Evolutionary conservation across 148 eudicot species (phyloP).

Genomic region (Heliamphora exappendiculata): DNA sequence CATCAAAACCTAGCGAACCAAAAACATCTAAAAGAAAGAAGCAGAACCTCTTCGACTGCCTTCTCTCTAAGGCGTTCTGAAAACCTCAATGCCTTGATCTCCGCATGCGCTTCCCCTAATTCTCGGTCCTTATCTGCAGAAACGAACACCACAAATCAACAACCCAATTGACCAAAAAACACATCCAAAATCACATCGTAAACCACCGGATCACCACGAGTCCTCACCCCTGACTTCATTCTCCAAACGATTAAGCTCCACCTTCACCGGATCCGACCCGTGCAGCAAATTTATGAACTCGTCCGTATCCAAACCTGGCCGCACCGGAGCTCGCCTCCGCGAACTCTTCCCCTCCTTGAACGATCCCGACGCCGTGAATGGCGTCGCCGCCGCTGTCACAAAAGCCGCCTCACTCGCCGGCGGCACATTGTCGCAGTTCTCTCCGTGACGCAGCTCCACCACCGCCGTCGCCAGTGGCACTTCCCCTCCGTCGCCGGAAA

Average conservation of each 20-base stretch:
- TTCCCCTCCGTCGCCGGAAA: slow-evolving; percentile 27
- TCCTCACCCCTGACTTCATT: slow-evolving; percentile 81
- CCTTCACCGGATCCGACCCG: slow-evolving; percentile 95
- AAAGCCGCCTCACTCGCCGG: neutral
- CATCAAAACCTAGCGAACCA: neutral
- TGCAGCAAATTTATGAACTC: slow-evolving; percentile 71
- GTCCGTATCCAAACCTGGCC: slow-evolving; percentile 73
- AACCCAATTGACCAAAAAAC: neutral
- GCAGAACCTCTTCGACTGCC: slow-evolving; percentile 61
- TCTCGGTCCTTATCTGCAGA: slow-evolving; percentile 56
- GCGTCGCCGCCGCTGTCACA: slow-evolving; percentile 17
- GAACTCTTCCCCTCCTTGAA: slow-evolving; percentile 49
- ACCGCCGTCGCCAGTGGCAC: slow-evolving; percentile 13
- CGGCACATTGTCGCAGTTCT: slow-evolving; percentile 27
- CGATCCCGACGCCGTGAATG: slow-evolving; percentile 47
- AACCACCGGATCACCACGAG: slow-evolving; percentile 26
- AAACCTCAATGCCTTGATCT: slow-evolving; percentile 52
- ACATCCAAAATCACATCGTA: neutral
- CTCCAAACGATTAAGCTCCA: slow-evolving; percentile 85
- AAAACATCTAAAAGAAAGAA: neutral
- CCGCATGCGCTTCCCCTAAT: slow-evolving; percentile 50
- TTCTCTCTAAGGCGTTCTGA: slow-evolving; percentile 58
- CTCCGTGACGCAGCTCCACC: slow-evolving; percentile 16
- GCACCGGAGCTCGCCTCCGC: slow-evolving; percentile 44
- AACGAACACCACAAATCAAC: slow-evolving; percentile 6